A percentile compares a stretch with the other conserved stretches of the same genome.
Evolutionary conservation across 2,329 filamentous ascomycete genomes (phyloP).

Genomic region (Teratosphaeria zuluensis): DNA sequence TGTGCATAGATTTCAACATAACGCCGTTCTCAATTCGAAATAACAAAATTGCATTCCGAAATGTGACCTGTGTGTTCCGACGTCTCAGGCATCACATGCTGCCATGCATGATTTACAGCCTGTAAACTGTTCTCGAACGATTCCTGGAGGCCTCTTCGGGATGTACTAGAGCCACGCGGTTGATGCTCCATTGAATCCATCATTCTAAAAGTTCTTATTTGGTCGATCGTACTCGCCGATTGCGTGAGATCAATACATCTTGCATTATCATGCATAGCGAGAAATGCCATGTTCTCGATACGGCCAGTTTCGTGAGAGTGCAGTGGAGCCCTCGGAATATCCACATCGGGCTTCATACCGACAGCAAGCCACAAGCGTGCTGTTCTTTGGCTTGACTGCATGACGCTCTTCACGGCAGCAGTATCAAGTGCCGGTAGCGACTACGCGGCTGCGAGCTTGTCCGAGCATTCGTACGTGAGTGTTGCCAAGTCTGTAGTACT

Average conservation of each 20-base stretch:
- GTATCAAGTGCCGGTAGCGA: background rate
- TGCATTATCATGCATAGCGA: background rate
- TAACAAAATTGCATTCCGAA: too few relatives aligned
- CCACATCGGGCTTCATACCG: background rate
- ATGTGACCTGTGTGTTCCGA: too few relatives aligned
- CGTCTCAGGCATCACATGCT: too few relatives aligned
- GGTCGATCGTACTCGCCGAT: background rate
- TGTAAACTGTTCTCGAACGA: background rate
- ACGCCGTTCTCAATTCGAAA: too few relatives aligned
- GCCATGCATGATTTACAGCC: too few relatives aligned
- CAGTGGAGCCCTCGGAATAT: background rate
- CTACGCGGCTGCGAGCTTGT: background rate
- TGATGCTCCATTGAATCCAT: background rate
- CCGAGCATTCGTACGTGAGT: background rate
- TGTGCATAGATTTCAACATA: too few relatives aligned
- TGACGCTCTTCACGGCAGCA: background rate
- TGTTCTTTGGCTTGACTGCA: background rate
- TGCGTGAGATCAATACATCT: background rate
- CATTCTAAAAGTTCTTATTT: background rate
- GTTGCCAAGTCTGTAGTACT: background rate
- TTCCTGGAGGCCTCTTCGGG: background rate
- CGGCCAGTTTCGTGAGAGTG: background rate
- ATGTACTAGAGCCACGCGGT: background rate
- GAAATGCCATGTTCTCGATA: background rate
- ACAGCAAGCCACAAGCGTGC: background rate